phyloP scores from a whole-genome alignment of 306 rosid species.

The Benincasa hispida region DNA sequence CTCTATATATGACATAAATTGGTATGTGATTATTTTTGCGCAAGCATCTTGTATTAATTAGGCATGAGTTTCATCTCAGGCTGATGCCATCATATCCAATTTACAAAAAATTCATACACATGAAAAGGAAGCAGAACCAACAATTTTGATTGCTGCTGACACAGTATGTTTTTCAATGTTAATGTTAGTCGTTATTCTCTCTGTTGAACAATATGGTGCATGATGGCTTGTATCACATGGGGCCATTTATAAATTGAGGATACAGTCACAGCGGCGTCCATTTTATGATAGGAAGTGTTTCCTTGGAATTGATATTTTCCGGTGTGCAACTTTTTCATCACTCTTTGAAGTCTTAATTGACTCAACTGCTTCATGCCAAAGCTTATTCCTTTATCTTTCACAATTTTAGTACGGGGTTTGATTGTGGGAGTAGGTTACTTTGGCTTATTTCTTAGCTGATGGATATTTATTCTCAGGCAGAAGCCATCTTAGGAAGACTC shows the following conservation, averaged over 20 bases:
- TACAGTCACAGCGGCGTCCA: neutral
- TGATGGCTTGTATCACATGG: slow-evolving; percentile 32
- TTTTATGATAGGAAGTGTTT: neutral
- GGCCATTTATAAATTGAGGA: slow-evolving; percentile 51
- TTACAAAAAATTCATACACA: slow-evolving; percentile 29
- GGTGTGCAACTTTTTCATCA: neutral
- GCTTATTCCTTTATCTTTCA: neutral
- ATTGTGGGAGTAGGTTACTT: slow-evolving; percentile 17
- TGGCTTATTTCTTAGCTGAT: slow-evolving; percentile 27
- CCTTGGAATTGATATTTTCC: neutral
- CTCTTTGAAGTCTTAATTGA: neutral
- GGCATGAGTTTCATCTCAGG: slow-evolving; percentile 47
- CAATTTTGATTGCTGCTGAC: slow-evolving; percentile 78
- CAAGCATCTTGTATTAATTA: slow-evolving; percentile 15
- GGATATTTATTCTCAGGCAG: slow-evolving; percentile 69
- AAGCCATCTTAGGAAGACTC: slow-evolving; percentile 65
- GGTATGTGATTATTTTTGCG: slow-evolving; percentile 1
- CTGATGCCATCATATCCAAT: slow-evolving; percentile 70
- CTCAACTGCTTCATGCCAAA: neutral
- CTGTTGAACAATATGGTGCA: slow-evolving; percentile 10
- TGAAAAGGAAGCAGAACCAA: slow-evolving; percentile 44
- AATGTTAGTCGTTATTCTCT: neutral
- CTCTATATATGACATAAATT: neutral
- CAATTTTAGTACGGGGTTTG: slow-evolving; percentile 8
- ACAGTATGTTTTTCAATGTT: slow-evolving; percentile 52